Evolutionary conservation across 805 yeast species (phyloP).

Genomic region (Komagataella ulmi): DNA sequence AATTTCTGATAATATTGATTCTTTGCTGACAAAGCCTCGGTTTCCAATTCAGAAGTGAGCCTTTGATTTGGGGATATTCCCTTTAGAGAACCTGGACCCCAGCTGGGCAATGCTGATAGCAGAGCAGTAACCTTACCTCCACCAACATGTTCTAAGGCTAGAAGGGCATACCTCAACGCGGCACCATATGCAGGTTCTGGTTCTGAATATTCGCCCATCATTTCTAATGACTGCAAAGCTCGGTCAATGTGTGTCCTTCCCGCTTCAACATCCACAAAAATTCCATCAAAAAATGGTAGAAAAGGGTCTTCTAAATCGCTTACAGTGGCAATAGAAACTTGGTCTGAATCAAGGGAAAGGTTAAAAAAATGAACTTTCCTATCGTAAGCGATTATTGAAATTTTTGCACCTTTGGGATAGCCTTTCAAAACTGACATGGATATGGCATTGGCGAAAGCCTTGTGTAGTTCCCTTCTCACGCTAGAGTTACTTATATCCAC

Average conservation of each 20-base stretch:
- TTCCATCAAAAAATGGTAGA: constrained; percentile 65
- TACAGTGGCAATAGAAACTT: constrained; percentile 45
- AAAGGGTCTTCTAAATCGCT: constrained; percentile 69
- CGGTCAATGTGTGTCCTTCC: constrained; percentile 51
- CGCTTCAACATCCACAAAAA: constrained; percentile 70
- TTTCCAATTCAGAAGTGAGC: constrained; percentile 24
- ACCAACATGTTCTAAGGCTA: constrained; percentile 49
- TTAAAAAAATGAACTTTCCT: constrained; percentile 61
- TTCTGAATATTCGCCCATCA: constrained; percentile 21
- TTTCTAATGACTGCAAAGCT: constrained; percentile 50
- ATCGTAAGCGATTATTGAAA: constrained; percentile 71
- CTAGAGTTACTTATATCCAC: constrained; percentile 57
- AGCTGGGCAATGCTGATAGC: constrained; percentile 57
- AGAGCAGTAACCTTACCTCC: constrained; percentile 76
- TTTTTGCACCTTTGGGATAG: constrained; percentile 29
- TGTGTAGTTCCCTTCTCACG: constrained; percentile 43
- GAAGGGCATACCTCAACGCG: constrained; percentile 56
- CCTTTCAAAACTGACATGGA: constrained; percentile 33
- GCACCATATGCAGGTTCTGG: constrained; percentile 69
- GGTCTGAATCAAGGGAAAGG: constrained; percentile 35
- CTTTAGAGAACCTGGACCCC: constrained; percentile 67
- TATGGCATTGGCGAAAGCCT: constrained; percentile 58
- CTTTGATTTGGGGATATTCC: constrained; percentile 22
- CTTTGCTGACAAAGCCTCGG: constrained; percentile 42
- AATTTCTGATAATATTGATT: constrained; percentile 48